phyloP scores from a whole-genome alignment of 2,329 filamentous ascomycete species.

The Botryotinia narcissicola region DNA sequence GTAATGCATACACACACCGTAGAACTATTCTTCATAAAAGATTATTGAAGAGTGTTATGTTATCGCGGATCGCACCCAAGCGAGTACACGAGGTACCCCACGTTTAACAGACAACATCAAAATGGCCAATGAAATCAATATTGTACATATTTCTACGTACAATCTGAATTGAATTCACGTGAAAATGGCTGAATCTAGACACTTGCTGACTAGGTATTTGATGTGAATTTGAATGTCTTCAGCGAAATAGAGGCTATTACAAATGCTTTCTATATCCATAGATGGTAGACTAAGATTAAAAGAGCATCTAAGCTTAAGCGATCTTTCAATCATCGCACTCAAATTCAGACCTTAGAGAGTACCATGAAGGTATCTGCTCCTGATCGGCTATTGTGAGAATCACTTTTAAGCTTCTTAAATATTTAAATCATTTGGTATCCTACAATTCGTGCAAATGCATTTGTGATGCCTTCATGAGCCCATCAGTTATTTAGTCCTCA shows the following conservation, averaged over 20 bases:
- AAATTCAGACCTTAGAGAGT: background rate
- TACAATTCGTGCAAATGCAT: conserved; percentile 6
- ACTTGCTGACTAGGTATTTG: background rate
- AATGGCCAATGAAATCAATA: background rate
- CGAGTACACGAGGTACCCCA: background rate
- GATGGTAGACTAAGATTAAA: background rate
- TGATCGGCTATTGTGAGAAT: background rate
- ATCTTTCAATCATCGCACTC: background rate
- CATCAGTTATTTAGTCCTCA: conserved; percentile 30
- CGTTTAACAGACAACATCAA: background rate
- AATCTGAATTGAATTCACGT: background rate
- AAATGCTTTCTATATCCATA: background rate
- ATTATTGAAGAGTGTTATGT: background rate
- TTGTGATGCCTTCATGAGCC: conserved; percentile 9
- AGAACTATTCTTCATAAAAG: background rate
- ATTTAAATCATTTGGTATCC: background rate
- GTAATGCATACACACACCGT: background rate
- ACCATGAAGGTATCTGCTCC: background rate
- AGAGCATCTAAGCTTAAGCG: background rate
- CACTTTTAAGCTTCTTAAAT: background rate
- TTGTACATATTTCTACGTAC: background rate
- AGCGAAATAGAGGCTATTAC: background rate
- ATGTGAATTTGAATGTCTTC: background rate
- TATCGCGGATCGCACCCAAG: background rate
- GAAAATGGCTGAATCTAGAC: background rate